Evolutionary conservation across 768 basidiomycete species (phyloP).

Genomic region (Leccinum subgranulosum): DNA sequence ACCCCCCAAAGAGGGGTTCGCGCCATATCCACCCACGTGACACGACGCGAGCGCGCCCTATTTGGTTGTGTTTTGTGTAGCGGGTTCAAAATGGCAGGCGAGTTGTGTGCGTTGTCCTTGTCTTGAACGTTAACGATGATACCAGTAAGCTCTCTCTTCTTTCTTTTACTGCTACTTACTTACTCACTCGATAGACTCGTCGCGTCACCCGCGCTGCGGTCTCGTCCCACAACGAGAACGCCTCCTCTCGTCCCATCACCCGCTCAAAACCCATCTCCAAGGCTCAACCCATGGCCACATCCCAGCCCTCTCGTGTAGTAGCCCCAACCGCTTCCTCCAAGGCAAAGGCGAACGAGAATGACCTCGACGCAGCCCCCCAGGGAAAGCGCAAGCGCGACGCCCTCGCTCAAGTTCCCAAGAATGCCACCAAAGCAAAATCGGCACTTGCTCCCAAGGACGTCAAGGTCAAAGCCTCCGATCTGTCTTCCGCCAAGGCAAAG

Average conservation of each 20-base stretch:
- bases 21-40: conserved; percentile 28
- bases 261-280: conserved; percentile 56
- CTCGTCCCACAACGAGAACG: conserved; percentile 61
- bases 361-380: conserved; percentile 45
- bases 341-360: conserved; percentile 37
- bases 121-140: conserved; percentile 41
- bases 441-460: conserved; percentile 31
- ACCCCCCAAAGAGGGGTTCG: conserved; percentile 20
- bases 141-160: conserved; percentile 34
- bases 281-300: conserved; percentile 33
- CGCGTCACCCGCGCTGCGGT: conserved; percentile 60
- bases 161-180: background rate
- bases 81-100: conserved; percentile 36
- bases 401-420: conserved; percentile 67
- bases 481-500: conserved; percentile 41
- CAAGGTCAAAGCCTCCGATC: conserved; percentile 58
- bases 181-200: conserved; percentile 46
- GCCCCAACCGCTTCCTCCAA: conserved; percentile 37
- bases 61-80: conserved; percentile 36
- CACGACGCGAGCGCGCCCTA: conserved; percentile 35
- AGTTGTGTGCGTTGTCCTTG: conserved; percentile 16
- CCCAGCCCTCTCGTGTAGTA: conserved; percentile 37
- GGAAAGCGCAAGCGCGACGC: conserved; percentile 77
- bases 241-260: conserved; percentile 59
- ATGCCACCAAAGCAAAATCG: conserved; percentile 38